These are phyloP conservation scores for Vicia sativa DNA, from an alignment of 306 rosid species.

Conservation along the genomic window DNA sequence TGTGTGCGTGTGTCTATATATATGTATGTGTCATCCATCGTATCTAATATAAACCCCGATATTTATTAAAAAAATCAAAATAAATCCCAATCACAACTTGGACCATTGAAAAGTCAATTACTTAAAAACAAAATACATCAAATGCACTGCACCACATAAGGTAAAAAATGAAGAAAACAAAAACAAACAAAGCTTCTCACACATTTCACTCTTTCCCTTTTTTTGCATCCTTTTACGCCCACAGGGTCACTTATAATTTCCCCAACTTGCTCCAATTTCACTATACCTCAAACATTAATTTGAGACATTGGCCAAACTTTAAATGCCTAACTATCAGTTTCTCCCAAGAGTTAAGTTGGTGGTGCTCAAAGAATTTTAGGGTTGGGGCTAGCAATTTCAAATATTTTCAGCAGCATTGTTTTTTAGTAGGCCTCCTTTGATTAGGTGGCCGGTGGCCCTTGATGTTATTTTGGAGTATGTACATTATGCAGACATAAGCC, in stretches of 20 bases:
- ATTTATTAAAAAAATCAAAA: neutral
- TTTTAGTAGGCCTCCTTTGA: neutral
- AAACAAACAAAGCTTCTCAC: neutral
- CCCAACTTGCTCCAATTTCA: slow-evolving; percentile 14
- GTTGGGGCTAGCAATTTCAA: slow-evolving; percentile 1
- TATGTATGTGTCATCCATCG: slow-evolving; percentile 3
- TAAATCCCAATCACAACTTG: slow-evolving; percentile 13
- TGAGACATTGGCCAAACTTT: neutral
- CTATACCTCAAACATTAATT: neutral
- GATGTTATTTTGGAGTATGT: slow-evolving; percentile 14
- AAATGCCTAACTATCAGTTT: neutral
- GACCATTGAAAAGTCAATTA: slow-evolving; percentile 1
- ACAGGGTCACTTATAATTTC: neutral
- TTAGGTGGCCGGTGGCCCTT: slow-evolving; percentile 7
- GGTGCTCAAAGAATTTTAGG: slow-evolving; percentile 1
- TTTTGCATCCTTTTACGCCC: neutral
- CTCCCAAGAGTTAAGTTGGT: slow-evolving; percentile 3
- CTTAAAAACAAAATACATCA: neutral
- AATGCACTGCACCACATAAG: neutral
- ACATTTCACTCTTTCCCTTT: neutral
- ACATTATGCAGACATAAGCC: slow-evolving; percentile 6
- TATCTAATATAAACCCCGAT: slow-evolving; percentile 9
- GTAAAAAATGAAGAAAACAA: neutral
- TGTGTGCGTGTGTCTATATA: neutral
- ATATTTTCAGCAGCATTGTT: neutral